Evolutionary conservation across 2,329 filamentous ascomycete genomes (phyloP).

Genomic region (Fusarium gaditjirri): DNA sequence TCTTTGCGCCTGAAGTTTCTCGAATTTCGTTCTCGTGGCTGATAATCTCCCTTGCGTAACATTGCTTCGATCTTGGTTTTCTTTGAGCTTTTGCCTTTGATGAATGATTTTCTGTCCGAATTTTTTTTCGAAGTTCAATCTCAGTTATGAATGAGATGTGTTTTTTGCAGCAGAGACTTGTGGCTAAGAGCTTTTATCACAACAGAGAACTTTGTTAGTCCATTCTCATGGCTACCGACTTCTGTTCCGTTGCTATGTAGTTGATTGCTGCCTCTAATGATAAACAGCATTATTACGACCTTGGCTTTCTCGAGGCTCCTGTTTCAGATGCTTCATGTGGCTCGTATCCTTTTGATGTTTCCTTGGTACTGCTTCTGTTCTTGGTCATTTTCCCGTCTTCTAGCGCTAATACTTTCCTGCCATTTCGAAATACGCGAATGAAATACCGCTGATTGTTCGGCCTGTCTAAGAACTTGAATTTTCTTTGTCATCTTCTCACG

Average conservation of each 20-base stretch:
- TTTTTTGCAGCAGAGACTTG: too few species aligned
- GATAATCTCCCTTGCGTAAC: accelerated
- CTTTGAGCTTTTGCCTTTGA: neutral
- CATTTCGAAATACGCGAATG: neutral
- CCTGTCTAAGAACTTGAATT: accelerated
- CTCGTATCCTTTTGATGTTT: neutral
- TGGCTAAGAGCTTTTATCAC: too few species aligned
- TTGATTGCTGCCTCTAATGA: too few species aligned
- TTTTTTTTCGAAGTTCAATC: too few species aligned
- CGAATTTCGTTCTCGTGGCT: neutral
- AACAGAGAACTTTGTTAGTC: too few species aligned
- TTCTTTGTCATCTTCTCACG: neutral
- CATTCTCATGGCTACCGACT: too few species aligned
- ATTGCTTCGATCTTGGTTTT: neutral
- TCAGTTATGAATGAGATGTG: too few species aligned
- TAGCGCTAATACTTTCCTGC: neutral
- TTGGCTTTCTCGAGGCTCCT: neutral
- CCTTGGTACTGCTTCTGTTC: neutral
- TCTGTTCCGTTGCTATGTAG: too few species aligned
- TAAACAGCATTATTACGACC: neutral
- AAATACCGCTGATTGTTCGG: too few species aligned
- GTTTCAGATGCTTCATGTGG: neutral
- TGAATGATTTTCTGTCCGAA: neutral
- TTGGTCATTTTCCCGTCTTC: too few species aligned
- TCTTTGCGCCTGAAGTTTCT: neutral